Percentiles rank a stretch among this genome's conserved stretches.
phyloP scores from a whole-genome alignment of 441 rosid species.

The Gossypium davidsonii region DNA sequence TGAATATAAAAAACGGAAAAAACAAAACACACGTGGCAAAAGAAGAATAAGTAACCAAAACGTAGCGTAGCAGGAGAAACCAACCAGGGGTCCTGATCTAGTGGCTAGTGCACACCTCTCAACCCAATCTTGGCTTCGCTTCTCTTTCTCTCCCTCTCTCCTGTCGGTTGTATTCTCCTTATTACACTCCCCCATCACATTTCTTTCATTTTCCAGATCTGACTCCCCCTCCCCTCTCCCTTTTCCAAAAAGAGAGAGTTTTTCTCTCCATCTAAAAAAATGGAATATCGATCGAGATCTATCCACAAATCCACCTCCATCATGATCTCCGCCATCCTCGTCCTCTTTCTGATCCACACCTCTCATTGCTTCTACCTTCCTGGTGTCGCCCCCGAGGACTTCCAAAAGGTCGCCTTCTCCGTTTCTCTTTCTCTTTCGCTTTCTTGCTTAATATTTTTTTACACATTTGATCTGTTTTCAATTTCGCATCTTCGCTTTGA shows the following conservation, averaged over 20 bases:
- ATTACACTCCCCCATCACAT: neutral
- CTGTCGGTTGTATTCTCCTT: neutral
- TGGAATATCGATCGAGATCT: constrained; percentile 38
- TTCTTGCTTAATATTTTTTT: constrained; percentile 22
- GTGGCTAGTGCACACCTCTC: neutral
- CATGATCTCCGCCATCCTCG: constrained; percentile 26
- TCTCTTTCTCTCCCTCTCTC: neutral
- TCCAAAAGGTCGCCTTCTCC: constrained; percentile 38
- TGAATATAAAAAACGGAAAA: neutral
- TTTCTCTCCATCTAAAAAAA: constrained; percentile 16
- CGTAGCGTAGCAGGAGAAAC: neutral
- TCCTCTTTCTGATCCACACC: constrained; percentile 33
- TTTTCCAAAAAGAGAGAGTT: constrained; percentile 6
- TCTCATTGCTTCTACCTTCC: constrained; percentile 53
- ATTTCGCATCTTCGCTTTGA: neutral
- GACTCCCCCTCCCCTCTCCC: neutral
- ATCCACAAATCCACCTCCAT: constrained; percentile 1
- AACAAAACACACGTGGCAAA: constrained; percentile 19
- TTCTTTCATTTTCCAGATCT: constrained; percentile 9
- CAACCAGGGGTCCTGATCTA: neutral
- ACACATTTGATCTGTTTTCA: constrained; percentile 16
- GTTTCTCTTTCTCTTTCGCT: neutral
- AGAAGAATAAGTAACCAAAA: neutral
- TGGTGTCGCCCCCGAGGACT: constrained; percentile 58
- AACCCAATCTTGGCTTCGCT: neutral